phyloP scores from a whole-genome alignment of 352 stramenopile species.

The Thraustochytrium sp. region DNA sequence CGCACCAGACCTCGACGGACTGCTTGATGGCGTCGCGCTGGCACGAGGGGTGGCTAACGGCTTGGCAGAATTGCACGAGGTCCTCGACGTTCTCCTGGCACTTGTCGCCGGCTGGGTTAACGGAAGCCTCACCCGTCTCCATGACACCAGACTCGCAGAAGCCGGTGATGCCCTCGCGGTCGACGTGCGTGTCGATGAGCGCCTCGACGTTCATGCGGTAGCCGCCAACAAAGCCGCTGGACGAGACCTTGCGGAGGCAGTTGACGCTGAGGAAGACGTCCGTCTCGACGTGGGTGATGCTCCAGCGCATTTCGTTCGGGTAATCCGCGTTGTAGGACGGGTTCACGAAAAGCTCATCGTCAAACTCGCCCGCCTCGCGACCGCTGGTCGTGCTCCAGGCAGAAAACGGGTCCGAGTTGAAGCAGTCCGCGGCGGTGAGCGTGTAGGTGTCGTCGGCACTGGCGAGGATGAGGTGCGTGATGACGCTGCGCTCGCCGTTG shows the following conservation, averaged over 20 bases:
- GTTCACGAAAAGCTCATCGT: not conserved
- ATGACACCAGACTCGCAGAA: conserved; percentile 28
- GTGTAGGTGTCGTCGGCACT: not conserved
- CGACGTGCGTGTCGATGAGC: conserved; percentile 16
- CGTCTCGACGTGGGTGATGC: not conserved
- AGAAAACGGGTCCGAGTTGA: not conserved
- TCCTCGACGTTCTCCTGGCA: conserved; percentile 21
- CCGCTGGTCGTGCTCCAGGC: not conserved
- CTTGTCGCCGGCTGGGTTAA: not conserved
- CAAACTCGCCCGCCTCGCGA: not conserved
- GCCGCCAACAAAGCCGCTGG: not conserved
- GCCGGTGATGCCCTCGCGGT: not conserved
- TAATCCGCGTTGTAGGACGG: not conserved
- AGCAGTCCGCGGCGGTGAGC: not conserved
- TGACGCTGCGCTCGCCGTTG: conserved; percentile 25
- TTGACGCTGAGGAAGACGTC: not conserved
- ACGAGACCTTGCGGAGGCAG: not conserved
- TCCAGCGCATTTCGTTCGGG: not conserved
- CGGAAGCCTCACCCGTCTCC: not conserved
- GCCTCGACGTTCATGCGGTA: conserved; percentile 15
- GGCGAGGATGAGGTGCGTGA: not conserved
- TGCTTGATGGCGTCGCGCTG: not conserved
- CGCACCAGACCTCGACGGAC: not conserved
- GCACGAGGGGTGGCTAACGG: not conserved
- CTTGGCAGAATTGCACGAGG: conserved; percentile 1